Conservation (phyloP, 495 filamentous ascomycete genomes). For the Aspergillus nanangensis region DNA sequence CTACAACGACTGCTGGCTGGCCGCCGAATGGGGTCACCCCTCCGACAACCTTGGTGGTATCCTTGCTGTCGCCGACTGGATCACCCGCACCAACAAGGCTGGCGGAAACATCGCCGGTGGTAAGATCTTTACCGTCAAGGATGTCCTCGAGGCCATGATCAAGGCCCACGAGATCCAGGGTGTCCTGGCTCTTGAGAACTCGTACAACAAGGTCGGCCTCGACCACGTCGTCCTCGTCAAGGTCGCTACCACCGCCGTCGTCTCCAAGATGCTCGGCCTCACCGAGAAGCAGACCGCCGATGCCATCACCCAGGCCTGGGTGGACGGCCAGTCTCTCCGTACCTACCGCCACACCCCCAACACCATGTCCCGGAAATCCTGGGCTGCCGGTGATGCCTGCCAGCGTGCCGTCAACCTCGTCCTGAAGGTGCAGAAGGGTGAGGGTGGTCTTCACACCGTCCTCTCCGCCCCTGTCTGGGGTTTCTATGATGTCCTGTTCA, state of each 20-base stretch:
- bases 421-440: constrained; percentile 88
- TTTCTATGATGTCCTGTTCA: constrained; percentile 97
- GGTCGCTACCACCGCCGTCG: constrained; percentile 91
- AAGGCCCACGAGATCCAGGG: constrained; percentile 99
- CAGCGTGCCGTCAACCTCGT: constrained; percentile 93
- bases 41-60: constrained; percentile 97
- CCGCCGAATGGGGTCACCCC: constrained; percentile 97
- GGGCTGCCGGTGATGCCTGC: constrained; percentile 97
- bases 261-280: constrained; percentile 89
- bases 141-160: constrained; percentile 97
- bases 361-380: constrained; percentile 99
- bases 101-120: constrained; percentile 83
- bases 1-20: constrained; percentile 99
- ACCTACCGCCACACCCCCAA: constrained; percentile 97
- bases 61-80: constrained; percentile 94
- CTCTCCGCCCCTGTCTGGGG: constrained; percentile 93
- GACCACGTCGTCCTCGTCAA: constrained; percentile 98
- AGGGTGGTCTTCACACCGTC: constrained; percentile 86
- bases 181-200: constrained; percentile 93
- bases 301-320: constrained; percentile 94
- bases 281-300: constrained; percentile 87
- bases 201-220: constrained; percentile 95
- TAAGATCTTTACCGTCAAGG: constrained; percentile 78
- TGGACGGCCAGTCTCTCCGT: constrained; percentile 90
- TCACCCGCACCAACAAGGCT: constrained; percentile 90